Evolutionary conservation across 352 stramenopile genomes (phyloP).

Genomic region (Pythium rhizo-oryzae): DNA sequence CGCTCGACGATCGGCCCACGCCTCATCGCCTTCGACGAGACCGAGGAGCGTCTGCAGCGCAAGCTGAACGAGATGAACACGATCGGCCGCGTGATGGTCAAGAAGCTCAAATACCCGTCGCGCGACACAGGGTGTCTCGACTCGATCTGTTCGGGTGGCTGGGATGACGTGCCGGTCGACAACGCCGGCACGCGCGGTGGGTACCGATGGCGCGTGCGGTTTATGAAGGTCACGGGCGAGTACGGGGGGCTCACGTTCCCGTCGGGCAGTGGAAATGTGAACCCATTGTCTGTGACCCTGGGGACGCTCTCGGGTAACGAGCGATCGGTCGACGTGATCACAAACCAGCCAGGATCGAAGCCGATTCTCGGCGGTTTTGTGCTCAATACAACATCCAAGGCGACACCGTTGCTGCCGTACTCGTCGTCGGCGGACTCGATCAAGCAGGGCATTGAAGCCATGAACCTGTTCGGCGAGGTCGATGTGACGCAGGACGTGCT

Average conservation of each 20-base stretch:
- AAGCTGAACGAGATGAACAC: constrained; percentile 97
- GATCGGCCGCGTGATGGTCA: constrained; percentile 90
- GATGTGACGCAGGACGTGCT: constrained; percentile 59
- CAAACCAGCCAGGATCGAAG: constrained; percentile 47
- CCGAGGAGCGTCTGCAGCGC: constrained; percentile 72
- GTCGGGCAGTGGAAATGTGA: constrained; percentile 76
- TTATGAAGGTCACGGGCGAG: constrained; percentile 74
- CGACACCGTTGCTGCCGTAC: constrained; percentile 61
- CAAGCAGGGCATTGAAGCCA: constrained; percentile 75
- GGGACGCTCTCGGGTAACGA: constrained; percentile 47
- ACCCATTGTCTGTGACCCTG: constrained; percentile 43
- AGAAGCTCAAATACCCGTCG: constrained; percentile 88
- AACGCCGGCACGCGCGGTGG: constrained; percentile 79
- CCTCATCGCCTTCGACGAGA: constrained; percentile 89
- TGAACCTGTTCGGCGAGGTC: constrained; percentile 79
- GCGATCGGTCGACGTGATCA: constrained; percentile 56
- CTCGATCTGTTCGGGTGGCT: constrained; percentile 83
- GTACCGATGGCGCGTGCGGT: constrained; percentile 77
- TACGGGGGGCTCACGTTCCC: constrained; percentile 76
- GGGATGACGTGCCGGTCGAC: constrained; percentile 84
- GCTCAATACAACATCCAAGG: constrained; percentile 39
- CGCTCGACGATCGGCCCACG: constrained; percentile 73
- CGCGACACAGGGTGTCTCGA: constrained; percentile 51
- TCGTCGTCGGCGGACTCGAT: constrained; percentile 57
- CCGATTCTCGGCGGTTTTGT: constrained; percentile 59